Evolutionary conservation across 352 stramenopile species (phyloP), one percentile per base, ranked within the genome.

Genomic region (Aphanomyces cochlioides): DNA sequence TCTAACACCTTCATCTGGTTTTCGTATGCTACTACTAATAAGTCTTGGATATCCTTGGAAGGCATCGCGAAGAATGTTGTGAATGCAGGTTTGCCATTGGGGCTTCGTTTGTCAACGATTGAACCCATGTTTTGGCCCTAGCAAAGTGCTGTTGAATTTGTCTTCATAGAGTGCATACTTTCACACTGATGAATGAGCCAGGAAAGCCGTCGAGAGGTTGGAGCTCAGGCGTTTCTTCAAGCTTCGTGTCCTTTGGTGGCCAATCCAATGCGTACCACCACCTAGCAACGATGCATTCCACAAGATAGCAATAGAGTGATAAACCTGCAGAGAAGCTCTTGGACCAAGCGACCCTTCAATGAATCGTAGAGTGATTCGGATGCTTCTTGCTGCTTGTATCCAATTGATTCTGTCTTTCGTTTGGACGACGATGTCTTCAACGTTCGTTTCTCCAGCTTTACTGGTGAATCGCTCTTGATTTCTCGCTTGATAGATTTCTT

Each of bases 251-350:
- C 12, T 70, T 69, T 0, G 81, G 78, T 10, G 87, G 87, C 87
- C 87, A 95, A 66, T 92, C 77, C 36, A 95, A 75, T 7, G 84
- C 87, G 56, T 95, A 95, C 87, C 87, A 95, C 87, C 87, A 95
- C 21, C 87, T 83, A 74, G 43, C 10, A 12, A n/a, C 10, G 2
- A n/a, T 50, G 43, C 28, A 28, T 28, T 28, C 87, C 87, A 95
- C 21, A 85, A 81, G 73, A n/a, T n/a, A 12, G 43, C 10, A n/a
- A n/a, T 50, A 2, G 15, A 37, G 28, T 17, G 8, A 48, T 12
- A 41, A 59, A 72, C 63, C 67, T 69, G 47, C 87, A 95, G 50
- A 95, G 70, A 56, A 95, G 71, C 70, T 93, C 82, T 69, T 95
- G 87, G 12, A 79, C 83, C 10, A 95, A 57, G 53, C 76, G 77